Conservation (phyloP, 1,284 basidiomycete genomes). For the Trichosporon asahii region DNA sequence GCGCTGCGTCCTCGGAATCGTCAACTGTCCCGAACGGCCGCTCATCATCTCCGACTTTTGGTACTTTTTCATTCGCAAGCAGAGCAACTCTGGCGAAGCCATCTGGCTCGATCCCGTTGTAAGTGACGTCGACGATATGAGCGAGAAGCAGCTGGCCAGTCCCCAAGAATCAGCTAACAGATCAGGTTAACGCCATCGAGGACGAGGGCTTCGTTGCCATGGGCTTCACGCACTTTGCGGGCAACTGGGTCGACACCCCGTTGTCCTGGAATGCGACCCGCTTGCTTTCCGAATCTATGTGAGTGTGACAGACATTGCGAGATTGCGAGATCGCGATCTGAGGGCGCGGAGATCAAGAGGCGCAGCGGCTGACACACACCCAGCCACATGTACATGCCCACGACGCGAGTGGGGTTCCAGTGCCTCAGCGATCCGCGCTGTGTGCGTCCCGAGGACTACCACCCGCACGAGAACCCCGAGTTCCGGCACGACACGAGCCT, state of each 20-base stretch:
- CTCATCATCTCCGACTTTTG: conserved; percentile 39
- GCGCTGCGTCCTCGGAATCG: conserved; percentile 33
- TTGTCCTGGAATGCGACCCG: conserved; percentile 9
- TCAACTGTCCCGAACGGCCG: conserved; percentile 33
- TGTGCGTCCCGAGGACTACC: conserved; percentile 39
- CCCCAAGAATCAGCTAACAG: neutral
- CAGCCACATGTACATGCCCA: conserved; percentile 12
- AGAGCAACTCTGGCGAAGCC: conserved; percentile 33
- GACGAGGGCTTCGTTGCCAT: conserved; percentile 6
- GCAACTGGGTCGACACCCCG: neutral
- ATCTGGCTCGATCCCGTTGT: conserved; percentile 37
- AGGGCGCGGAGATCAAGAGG: neutral
- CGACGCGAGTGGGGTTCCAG: conserved; percentile 30
- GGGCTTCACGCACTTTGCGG: neutral
- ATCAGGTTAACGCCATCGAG: neutral
- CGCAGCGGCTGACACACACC: neutral
- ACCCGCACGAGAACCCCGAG: conserved; percentile 25
- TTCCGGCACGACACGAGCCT: conserved; percentile 26
- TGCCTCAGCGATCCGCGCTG: conserved; percentile 48
- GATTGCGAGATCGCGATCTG: neutral
- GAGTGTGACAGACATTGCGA: too few relatives aligned
- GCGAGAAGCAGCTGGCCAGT: neutral
- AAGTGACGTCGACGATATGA: conserved; percentile 1
- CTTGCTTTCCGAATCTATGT: conserved; percentile 6
- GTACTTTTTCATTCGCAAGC: conserved; percentile 28